A percentile compares a stretch with the other conserved stretches of the same genome.
These are phyloP conservation scores for Botrytis medusae DNA, from an alignment of 2,329 filamentous ascomycete species.

Conservation along the genomic window DNA sequence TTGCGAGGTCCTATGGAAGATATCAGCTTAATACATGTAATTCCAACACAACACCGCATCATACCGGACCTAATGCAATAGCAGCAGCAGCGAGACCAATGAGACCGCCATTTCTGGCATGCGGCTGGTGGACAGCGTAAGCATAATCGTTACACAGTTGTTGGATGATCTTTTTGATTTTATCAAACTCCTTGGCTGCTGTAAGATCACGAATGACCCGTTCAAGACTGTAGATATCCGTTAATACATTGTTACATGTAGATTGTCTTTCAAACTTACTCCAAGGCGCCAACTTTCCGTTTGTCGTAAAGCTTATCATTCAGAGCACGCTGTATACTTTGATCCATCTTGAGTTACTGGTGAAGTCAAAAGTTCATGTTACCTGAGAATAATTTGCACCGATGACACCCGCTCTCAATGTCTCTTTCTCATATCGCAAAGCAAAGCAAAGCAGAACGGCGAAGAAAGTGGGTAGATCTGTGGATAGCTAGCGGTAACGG, in stretches of 20 bases:
- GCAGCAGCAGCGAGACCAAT: conserved; percentile 94
- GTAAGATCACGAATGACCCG: conserved; percentile 84
- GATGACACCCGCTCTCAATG: conserved; percentile 1
- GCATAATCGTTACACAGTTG: conserved; percentile 98
- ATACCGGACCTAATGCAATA: conserved; percentile 87
- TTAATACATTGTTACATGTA: conserved; percentile 14
- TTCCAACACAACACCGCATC: conserved; percentile 23
- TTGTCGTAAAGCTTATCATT: conserved; percentile 99
- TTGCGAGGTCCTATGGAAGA: conserved; percentile 72
- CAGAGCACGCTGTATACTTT: conserved; percentile 82
- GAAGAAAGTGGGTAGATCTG: conserved; percentile 15
- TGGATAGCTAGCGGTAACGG: conserved; percentile 14
- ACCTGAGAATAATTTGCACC: conserved; percentile 12
- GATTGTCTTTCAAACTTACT: conserved; percentile 57
- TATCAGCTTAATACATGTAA: conserved; percentile 23
- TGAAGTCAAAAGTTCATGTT: neutral
- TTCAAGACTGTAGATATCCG: conserved; percentile 65
- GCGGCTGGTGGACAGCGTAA: conserved; percentile 93
- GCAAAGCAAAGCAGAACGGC: conserved; percentile 6
- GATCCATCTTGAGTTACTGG: conserved; percentile 64
- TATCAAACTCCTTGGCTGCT: conserved; percentile 71
- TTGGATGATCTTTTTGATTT: conserved; percentile 84
- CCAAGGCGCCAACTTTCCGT: conserved; percentile 91
- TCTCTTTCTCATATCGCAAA: conserved; percentile 19
- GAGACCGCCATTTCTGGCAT: conserved; percentile 92